Evolutionary conservation across 2,329 filamentous ascomycete species (phyloP).

Genomic region (Aureobasidium namibiae): DNA sequence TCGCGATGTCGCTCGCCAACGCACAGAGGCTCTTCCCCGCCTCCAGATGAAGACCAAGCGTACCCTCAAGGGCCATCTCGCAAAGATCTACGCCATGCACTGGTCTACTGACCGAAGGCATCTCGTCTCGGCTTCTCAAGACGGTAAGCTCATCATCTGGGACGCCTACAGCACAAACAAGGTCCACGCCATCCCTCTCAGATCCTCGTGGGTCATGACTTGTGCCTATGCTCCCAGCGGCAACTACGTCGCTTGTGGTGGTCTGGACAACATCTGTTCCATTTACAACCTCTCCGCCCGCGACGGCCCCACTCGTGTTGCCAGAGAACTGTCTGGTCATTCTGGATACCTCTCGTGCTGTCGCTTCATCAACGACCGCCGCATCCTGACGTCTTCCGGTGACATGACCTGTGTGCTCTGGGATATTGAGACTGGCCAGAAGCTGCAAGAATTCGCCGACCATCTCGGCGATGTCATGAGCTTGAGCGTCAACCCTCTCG

Average conservation of each 20-base stretch:
- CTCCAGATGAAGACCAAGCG: slow-evolving; percentile 97
- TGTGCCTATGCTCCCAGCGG: slow-evolving; percentile 97
- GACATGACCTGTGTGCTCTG: slow-evolving; percentile 99
- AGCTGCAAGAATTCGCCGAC: slow-evolving; percentile 96
- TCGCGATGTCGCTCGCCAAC: slow-evolving; percentile 82
- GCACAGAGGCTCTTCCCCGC: slow-evolving; percentile 84
- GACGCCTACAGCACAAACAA: slow-evolving; percentile 99
- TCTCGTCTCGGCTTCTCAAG: slow-evolving; percentile 94
- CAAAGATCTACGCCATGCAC: slow-evolving; percentile 99
- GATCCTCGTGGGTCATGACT: slow-evolving; percentile 99
- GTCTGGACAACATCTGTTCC: slow-evolving; percentile 98
- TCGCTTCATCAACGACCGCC: slow-evolving; percentile 96
- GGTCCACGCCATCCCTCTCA: slow-evolving; percentile 93
- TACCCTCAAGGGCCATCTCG: slow-evolving; percentile 93
- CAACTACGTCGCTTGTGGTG: slow-evolving; percentile 97
- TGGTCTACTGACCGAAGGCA: slow-evolving; percentile 98
- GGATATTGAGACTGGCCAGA: slow-evolving; percentile 97
- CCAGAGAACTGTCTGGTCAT: slow-evolving; percentile 90
- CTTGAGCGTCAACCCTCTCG: slow-evolving; percentile 97
- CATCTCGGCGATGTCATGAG: slow-evolving; percentile 99
- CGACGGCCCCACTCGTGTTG: slow-evolving; percentile 94
- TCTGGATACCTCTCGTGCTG: slow-evolving; percentile 97
- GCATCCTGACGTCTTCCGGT: slow-evolving; percentile 93
- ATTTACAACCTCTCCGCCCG: slow-evolving; percentile 98
- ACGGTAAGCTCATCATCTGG: slow-evolving; percentile 99